phyloP scores from a whole-genome alignment of 2,329 filamentous ascomycete genomes.

The Cordyceps militaris region DNA sequence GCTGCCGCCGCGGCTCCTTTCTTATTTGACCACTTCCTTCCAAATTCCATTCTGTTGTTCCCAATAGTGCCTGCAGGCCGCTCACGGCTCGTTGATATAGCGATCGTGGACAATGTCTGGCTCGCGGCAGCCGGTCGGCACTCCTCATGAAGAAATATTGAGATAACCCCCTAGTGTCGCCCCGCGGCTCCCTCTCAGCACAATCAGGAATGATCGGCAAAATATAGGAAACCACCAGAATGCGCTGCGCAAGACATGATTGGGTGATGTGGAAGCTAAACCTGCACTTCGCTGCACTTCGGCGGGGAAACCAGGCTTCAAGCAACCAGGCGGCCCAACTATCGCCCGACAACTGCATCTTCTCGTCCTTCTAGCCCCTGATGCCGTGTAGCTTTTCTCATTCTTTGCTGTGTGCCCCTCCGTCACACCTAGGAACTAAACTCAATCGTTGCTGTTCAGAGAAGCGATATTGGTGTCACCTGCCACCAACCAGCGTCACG shows the following conservation, averaged over 20 bases:
- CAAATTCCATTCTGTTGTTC: no score
- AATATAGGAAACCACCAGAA: not conserved
- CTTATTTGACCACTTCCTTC: no score
- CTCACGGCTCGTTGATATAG: no score
- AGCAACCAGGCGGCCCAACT: not conserved
- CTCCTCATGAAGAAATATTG: no score
- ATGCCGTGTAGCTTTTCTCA: not conserved
- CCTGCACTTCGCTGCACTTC: not conserved
- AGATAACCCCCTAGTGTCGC: not conserved
- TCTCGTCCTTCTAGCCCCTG: not conserved
- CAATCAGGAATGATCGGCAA: not conserved
- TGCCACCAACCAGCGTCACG: not conserved
- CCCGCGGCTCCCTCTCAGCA: not conserved
- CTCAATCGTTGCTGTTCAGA: not conserved
- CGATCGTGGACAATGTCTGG: no score
- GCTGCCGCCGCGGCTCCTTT: no score
- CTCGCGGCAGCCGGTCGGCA: no score
- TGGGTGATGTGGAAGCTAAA: not conserved
- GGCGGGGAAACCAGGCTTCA: not conserved
- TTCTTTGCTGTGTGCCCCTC: not conserved
- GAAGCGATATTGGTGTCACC: not conserved
- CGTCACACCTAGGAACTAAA: not conserved
- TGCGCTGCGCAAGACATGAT: not conserved
- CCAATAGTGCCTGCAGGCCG: no score
- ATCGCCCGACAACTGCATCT: not conserved